Conservation (phyloP, 1,284 basidiomycete species). For the Xerocomus amazonicus region DNA sequence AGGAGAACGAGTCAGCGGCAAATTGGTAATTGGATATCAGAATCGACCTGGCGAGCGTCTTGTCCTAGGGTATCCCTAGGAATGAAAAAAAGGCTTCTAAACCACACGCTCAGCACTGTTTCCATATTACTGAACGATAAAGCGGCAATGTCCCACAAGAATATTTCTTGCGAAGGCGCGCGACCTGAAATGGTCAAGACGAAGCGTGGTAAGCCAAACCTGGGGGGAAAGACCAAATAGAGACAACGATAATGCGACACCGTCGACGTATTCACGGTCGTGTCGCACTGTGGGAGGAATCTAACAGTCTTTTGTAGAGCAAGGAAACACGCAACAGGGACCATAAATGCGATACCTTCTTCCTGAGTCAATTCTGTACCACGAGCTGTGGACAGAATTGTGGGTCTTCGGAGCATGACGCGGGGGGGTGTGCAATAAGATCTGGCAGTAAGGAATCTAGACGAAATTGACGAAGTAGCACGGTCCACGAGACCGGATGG, state of each 20-base stretch:
- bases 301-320: neutral
- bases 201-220: neutral
- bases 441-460: no score
- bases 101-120: no score
- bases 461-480: neutral
- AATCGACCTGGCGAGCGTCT: neutral
- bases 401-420: neutral
- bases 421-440: neutral
- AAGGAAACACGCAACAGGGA: slow-evolving; percentile 1
- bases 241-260: neutral
- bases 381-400: neutral
- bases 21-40: no score
- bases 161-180: slow-evolving; percentile 4
- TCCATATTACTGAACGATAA: neutral
- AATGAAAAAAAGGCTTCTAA: no score
- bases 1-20: neutral
- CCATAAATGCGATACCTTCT: neutral
- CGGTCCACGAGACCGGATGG: neutral
- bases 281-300: slow-evolving; percentile 14
- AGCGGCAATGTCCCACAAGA: slow-evolving; percentile 24
- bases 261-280: slow-evolving; percentile 8
- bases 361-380: neutral
- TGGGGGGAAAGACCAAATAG: neutral
- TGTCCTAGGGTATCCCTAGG: no score
- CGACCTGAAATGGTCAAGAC: slow-evolving; percentile 6